Evolutionary conservation across 495 filamentous ascomycete genomes (phyloP).

Genomic region (Pyrenula aspistea): DNA sequence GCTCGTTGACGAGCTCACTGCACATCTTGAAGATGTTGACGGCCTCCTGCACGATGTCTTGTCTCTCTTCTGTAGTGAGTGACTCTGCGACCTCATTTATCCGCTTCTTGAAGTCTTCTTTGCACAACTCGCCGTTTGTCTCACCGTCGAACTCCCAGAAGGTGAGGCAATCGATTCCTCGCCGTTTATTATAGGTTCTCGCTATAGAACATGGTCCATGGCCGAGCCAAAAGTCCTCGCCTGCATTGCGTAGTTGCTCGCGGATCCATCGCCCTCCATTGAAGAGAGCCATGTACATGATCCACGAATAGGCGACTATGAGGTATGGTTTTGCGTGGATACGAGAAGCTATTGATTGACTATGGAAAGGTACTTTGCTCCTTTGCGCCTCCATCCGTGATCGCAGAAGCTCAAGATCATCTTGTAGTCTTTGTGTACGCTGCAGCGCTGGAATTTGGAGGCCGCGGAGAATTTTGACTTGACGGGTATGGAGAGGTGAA

Average conservation of each 20-base stretch:
- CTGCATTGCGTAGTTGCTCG: conserved; percentile 25
- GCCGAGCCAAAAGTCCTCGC: conserved; percentile 28
- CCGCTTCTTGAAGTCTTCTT: conserved; percentile 13
- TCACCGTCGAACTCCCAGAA: conserved; percentile 17
- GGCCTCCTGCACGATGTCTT: conserved; percentile 36
- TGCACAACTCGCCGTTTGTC: conserved; percentile 9
- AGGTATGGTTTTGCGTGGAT: conserved; percentile 31
- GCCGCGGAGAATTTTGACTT: neutral
- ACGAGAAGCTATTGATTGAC: conserved; percentile 9
- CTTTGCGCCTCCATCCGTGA: neutral
- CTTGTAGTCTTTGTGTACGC: neutral
- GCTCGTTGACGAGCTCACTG: conserved; percentile 22
- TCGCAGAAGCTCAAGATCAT: conserved; percentile 1
- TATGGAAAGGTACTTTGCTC: neutral
- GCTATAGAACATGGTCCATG: conserved; percentile 7
- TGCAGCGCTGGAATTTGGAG: conserved; percentile 1
- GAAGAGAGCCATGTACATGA: conserved; percentile 49
- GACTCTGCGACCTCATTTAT: conserved; percentile 23
- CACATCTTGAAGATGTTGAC: conserved; percentile 27
- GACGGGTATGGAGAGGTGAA: neutral
- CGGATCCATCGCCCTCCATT: conserved; percentile 44
- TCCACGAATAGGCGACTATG: conserved; percentile 44
- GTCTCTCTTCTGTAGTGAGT: conserved; percentile 27
- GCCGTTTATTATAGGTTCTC: conserved; percentile 18
- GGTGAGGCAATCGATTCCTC: conserved; percentile 23